Conservation (phyloP, 2,329 filamentous ascomycete genomes). For the Talaromyces sp. region DNA sequence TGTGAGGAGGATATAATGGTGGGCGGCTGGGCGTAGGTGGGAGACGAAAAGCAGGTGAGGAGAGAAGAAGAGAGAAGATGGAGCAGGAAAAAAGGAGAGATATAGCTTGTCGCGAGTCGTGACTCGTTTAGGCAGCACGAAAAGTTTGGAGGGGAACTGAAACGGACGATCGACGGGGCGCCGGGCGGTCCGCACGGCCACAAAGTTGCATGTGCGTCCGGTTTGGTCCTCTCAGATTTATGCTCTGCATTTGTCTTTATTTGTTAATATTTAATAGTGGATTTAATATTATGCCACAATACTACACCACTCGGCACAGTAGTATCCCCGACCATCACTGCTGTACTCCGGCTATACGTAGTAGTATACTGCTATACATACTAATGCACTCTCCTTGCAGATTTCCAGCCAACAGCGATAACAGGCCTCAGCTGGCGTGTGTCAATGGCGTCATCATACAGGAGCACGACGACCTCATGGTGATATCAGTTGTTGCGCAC, state of each 20-base stretch:
- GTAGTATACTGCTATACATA: too few species aligned
- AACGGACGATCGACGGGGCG: neutral
- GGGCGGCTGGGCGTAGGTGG: neutral
- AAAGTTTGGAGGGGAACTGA: neutral
- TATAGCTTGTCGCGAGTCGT: neutral
- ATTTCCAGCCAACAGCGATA: neutral
- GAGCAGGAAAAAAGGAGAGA: neutral
- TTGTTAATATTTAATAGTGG: too few species aligned
- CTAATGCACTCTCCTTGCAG: neutral
- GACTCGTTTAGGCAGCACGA: neutral
- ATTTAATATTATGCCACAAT: too few species aligned
- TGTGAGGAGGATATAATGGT: neutral
- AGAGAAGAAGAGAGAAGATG: neutral
- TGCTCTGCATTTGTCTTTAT: too few species aligned
- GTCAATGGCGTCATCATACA: conserved; percentile 9
- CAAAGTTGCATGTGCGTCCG: too few species aligned
- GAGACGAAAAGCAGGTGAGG: neutral
- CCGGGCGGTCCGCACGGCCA: neutral
- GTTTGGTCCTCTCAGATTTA: too few species aligned
- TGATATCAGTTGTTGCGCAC: too few species aligned
- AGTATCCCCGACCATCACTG: too few species aligned
- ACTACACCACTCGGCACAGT: too few species aligned
- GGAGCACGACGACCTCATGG: neutral
- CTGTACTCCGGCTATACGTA: neutral
- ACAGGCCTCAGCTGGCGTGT: neutral